Evolutionary conservation across 2,329 filamentous ascomycete genomes (phyloP), one percentile per base, ranked within the genome.

Genomic region (Neonectria faginata): DNA sequence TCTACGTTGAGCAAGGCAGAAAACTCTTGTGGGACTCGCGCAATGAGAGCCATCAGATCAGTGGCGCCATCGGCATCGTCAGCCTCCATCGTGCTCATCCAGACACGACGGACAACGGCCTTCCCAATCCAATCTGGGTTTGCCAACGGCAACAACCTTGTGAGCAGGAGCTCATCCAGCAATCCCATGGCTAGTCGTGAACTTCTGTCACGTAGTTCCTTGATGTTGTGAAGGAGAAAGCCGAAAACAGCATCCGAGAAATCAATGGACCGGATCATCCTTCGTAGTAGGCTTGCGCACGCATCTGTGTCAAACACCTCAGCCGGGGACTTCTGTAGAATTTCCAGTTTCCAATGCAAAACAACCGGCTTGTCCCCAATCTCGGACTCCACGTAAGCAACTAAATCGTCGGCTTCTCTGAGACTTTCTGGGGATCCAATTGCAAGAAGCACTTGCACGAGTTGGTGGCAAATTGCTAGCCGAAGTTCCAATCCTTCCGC

Each of bases 111-210:
- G 18, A 97, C 82, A 11, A 94, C 76, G 0, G 86, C 83, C 70
- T 88, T 91, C 64, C 94, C 92, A 33, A 93, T 81, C 89, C 90
- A 93, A 3, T 82, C 80, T 2, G 78, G 67, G 4, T 84, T 84
- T 3, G 81, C 82, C 27, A 82, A 78, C 62, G 80, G 70, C 65
- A 88, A 69, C 25, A 94, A 75, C 27, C 87, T 82, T n/a, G 83
- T 77, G 12, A 80, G 76, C 7, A 97, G 82, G 33, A 97, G 83
- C 9, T 89, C 83, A 55, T 91, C 88, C 3, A 97, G 79, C 0
- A 88, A 79, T 7, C 78, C 78, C 56, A 80, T 81, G 1, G 84
- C 86, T 20, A 85, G 72, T 6, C 74, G 77, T 10, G 83, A 85
- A 66, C 79, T 86, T 70, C 83, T 86, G 22, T 82, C 79, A 61